Base-by-base conservation (phyloP, 768 basidiomycete genomes). In the Albatrellus ellisii region DNA sequence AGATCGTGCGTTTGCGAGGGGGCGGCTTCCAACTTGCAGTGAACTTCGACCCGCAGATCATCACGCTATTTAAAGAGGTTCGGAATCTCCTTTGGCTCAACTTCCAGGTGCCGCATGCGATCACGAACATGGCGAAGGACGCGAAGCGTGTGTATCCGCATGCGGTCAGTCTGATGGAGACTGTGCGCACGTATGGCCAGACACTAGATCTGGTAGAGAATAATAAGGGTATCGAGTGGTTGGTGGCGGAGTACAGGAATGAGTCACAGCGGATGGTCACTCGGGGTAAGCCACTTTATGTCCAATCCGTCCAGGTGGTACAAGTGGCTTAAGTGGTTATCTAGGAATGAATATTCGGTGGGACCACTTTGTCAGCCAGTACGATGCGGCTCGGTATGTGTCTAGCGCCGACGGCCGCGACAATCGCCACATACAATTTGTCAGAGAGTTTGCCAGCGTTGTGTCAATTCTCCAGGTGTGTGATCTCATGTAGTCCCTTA, bases 141-240 rank as follows among this genome's bases (percentile, higher is more conserved):
- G 95, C 95, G 46, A 97, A 95, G 68, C 68, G 90, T 52, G 92
- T 98, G 46, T 99, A 99, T 58, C 92, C 92, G 0, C 91, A 97
- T 66, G 95, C 95, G 2, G 94, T 98, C 50, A 90, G 87, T 54
- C 61, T 90, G 60, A 98, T 98, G 94, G 95, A 99, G 68, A 94
- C 91, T 0, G 90, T 98, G n/a, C 68, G 92, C 58, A 97, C 90
- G 22, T 98, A 99, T 61, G 84, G 85, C 15, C 95, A 99, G 65
- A 95, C 89, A 0, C 63, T 95, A 57, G 88, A 90, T 57, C 63
- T 97, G 52, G 81, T 98, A 52, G 84, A 95, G 57, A 72, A 70
- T 32, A 88, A 97, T 58, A 81, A 82, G 59, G 89, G 80, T 2
- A 91, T 97, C 52, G 87, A 90, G 58, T 88, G 88, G 73, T 69